These are phyloP conservation scores for Syncephalastrum contaminatum DNA, from an alignment of 371 early-diverging fungal genomes.

Conservation along the genomic window DNA sequence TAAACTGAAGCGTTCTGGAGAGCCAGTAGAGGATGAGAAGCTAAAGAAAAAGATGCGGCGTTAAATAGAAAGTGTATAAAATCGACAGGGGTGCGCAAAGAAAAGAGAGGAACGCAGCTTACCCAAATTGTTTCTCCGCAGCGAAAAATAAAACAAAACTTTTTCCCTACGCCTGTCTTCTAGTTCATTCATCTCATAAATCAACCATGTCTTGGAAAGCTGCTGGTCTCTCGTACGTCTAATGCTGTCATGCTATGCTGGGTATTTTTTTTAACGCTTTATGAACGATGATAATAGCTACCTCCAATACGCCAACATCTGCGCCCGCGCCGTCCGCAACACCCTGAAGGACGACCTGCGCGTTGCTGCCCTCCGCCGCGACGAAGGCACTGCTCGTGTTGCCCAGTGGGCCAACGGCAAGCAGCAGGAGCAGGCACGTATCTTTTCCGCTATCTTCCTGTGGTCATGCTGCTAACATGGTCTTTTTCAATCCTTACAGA, in stretches of 20 bases:
- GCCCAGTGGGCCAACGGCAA: constrained; percentile 86
- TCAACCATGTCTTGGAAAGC: constrained; percentile 63
- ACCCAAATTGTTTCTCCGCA: too few species aligned
- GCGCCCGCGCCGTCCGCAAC: constrained; percentile 84
- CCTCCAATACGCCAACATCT: constrained; percentile 85
- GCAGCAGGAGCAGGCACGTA: constrained; percentile 60
- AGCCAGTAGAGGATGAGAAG: too few species aligned
- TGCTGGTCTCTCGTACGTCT: constrained; percentile 57
- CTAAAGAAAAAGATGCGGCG: too few species aligned
- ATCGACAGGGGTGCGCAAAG: too few species aligned
- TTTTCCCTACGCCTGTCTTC: constrained; percentile 3
- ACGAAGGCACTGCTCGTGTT: constrained; percentile 75
- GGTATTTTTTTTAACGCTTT: not conserved
- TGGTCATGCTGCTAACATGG: too few species aligned
- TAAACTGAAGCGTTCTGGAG: constrained; percentile 34
- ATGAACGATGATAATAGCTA: constrained; percentile 51
- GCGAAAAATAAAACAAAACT: constrained; percentile 11
- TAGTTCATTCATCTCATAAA: not conserved
- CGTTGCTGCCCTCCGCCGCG: constrained; percentile 68
- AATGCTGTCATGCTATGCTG: constrained; percentile 1
- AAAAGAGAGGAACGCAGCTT: too few species aligned
- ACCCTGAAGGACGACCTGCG: constrained; percentile 79
- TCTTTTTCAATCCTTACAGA: too few species aligned
- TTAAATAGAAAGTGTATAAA: too few species aligned
- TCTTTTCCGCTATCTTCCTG: not conserved